Evolutionary conservation across 2,329 filamentous ascomycete genomes (phyloP), one percentile per base, ranked within the genome.

Genomic region (Trichophyton benhamiae): DNA sequence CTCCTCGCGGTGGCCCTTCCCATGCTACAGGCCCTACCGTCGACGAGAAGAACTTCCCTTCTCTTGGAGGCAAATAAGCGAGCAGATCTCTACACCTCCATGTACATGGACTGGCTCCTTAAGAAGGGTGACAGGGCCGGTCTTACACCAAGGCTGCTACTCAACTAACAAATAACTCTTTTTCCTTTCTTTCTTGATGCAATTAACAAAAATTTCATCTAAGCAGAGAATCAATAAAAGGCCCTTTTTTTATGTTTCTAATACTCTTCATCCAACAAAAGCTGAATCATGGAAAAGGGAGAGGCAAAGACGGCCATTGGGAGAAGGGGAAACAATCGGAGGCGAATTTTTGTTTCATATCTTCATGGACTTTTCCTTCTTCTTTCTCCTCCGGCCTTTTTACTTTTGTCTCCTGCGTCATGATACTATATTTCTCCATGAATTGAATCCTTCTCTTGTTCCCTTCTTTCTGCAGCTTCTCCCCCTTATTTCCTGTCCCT

Each of bases 11-110:
- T 13, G 62, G 74, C 69, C 74, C 70, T 65, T 73, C 75, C 60
- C 66, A 65, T 17, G 63, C 62, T 38, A 60, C 67, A 36, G 65
- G 66, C 66, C 70, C 71, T 64, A 71, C 72, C 66, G 73, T 76
- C 62, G 75, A 76, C 67, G 75, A 76, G 70, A 75, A 75, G 72
- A 76, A 76, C 72, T 76, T 76, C 72, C 75, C 75, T 67, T 74
- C 69, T 69, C 73, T 76, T 65, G 75, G 74, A 64, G 60, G 22
- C 66, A 75, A 75, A 71, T 75, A 72, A 72, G 66, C 46, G 20
- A 15, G 33, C 33, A 38, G 33, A 38, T 13, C 33, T 13, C 11
- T 38, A 38, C 33, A 59, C 30, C 22, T 33, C 27, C 55, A 30
- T 38, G 55, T 58, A 17, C 38, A 58, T 58, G 22, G 55, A 44